phyloP scores from a whole-genome alignment of 2,329 filamentous ascomycete genomes.

The Pestalotiopsis fici region DNA sequence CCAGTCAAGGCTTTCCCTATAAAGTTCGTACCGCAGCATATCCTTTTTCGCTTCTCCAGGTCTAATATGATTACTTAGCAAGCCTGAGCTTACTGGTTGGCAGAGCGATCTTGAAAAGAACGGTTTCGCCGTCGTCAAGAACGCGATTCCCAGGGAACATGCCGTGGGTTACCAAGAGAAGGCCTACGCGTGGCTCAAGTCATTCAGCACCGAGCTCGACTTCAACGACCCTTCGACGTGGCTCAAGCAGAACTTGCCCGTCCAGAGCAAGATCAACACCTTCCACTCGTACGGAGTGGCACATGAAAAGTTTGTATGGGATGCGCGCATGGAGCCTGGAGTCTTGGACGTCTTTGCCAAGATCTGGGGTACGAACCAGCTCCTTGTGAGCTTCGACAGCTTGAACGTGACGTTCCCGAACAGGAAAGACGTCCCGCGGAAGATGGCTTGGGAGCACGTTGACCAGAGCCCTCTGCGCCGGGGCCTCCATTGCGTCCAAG shows the following conservation, averaged over 20 bases:
- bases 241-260: constrained; percentile 35
- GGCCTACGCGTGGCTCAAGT: constrained; percentile 18
- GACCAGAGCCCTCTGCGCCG: constrained; percentile 28
- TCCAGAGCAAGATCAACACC: constrained; percentile 31
- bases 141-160: constrained; percentile 40
- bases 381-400: constrained; percentile 46
- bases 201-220: constrained; percentile 21
- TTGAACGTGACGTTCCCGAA: constrained; percentile 41
- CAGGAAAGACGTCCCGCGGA: constrained; percentile 24
- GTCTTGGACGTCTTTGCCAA: constrained; percentile 40
- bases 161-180: constrained; percentile 34
- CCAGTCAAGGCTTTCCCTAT: background rate
- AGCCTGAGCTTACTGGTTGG: constrained; percentile 29
- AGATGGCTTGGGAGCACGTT: constrained; percentile 35
- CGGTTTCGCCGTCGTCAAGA: constrained; percentile 47
- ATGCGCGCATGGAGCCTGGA: constrained; percentile 35
- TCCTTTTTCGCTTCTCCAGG: background rate
- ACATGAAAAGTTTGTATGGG: constrained; percentile 43
- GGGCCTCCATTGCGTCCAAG: constrained; percentile 30
- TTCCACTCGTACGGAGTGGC: constrained; percentile 29
- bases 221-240: constrained; percentile 32
- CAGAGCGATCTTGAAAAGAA: constrained; percentile 32
- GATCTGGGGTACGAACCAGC: constrained; percentile 39
- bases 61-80: background rate
- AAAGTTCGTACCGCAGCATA: background rate